Base-by-base conservation (phyloP, 805 yeast species). In the Jamesozyma jinghongensis region DNA sequence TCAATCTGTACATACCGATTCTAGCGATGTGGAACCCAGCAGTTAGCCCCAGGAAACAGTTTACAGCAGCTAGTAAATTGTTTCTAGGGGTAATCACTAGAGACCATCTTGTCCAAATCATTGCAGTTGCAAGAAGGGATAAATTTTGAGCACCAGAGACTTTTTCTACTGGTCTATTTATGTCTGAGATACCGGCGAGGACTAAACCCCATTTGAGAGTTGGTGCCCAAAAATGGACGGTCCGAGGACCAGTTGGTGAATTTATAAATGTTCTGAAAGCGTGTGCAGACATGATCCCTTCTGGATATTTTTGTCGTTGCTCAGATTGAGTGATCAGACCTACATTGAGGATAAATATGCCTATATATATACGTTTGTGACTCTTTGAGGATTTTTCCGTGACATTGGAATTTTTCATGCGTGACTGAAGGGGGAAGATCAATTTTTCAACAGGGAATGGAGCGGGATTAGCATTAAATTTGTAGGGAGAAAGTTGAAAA, bases 101-200 rank as follows among this genome's bases (percentile, higher is more conserved):
- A 13, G 96, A 87, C 98, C 98, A 92, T 64, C 98, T 78, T 27
- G 98, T 92, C 98, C 98, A 92, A 55, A 92, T 88, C 42, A 78
- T 77, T 40, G 97, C 97, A 2, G 98, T 92, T 36, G 88, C 87
- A 52, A 85, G 73, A 42, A 92, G 71, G 2, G 98, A 95, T 44
- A 58, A 45, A 38, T 57, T 63, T 42, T 63, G 68, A 19, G 95
- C 82, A 46, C 97, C 97, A 28, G 94, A 81, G 37, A 92, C 73
- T 54, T 81, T 79, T 58, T 92, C 97, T 32, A 87, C 96, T 2
- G 98, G 97, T 68, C 97, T 81, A 48, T 75, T 73, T 46, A 82
- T 67, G 63, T 92, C 98, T 56, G 75, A 81, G 47, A 85, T 70
- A 43, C 98, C 97, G 12, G 98, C 98, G 53, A 86, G 56, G 25